Base-by-base conservation (phyloP, 768 basidiomycete genomes). In the Strobilomyces dryophilus region DNA sequence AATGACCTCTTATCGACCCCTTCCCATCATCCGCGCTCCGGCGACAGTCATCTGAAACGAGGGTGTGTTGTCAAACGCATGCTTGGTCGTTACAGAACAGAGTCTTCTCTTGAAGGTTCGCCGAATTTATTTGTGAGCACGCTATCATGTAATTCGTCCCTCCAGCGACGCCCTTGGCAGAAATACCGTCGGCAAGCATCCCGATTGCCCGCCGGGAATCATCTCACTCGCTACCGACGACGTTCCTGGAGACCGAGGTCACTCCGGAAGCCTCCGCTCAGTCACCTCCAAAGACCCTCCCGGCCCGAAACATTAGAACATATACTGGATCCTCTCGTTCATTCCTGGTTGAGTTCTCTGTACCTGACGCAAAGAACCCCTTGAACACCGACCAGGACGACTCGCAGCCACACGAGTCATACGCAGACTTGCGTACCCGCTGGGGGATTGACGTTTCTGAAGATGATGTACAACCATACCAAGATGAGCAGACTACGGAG, bases 391-490 rank as follows among this genome's bases (percentile, higher is more conserved):
- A 76, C 8, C 81, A 79, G 24, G 79, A 82, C 21, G 80, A 80
- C 45, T 68, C 77, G 17, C 71, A 74, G 12, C 68, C 71, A 11
- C 79, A 81, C n/a, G 89, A 92, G 61, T 89, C 89, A 0, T 92
- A 92, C 58, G 71, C 81, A 12, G 82, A 85, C 47, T 68, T 92
- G 44, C 83, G 91, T 14, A 71, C 73, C n/a, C 79, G 89, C 18
- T 91, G 86, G 86, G 89, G 89, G 3, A 84, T 92, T 0, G 89
- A 92, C 62, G 76, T 81, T 34, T 85, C 86, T 1, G 90, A 90
- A 61, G 86, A 88, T 57, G 87, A 89, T 52, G 81, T 79, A 15
- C 77, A 72, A 41, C 73, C 66, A 10, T 57, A 56, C 31, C 66
- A 65, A 21, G 44, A 56, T 2, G 56, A 52, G 27, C 43, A 45